Evolutionary conservation across 805 yeast genomes (phyloP), one percentile per base, ranked within the genome.

Genomic region (Metschnikowia rubicola): DNA sequence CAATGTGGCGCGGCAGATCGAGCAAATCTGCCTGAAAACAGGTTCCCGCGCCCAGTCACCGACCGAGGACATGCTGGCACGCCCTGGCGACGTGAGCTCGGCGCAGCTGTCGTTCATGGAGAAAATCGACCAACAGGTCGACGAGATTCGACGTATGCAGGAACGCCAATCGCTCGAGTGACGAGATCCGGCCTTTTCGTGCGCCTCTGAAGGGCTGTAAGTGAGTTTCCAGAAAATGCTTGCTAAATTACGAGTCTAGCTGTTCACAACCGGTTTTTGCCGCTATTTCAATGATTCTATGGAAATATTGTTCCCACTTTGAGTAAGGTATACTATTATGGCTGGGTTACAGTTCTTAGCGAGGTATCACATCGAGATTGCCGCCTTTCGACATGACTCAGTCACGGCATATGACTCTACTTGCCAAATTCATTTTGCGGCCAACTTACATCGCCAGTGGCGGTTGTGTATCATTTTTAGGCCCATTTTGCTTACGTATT

Each of bases 1-100:
- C 37, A 62, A 61, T 37, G 69, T 66, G 21, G 60, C 60, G 41
- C 58, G 54, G 37, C 70, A 67, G 49, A 67, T 66, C 12, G 60
- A 60, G 44, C 46, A 47, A 38, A 46, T 46, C 28, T 50, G 51
- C 43, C 44, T 39, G 37, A 43, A 40, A 21, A 13, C 34, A 21
- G 33, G 43, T 34, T 44, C 50, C 47, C 42, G 33, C 30, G 32
- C 30, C 43, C 39, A 26, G 37, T 51, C 54, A 30, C 51, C 53
- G 10, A 17, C 37, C 4, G 26, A 17, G 17, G 41, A 39, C 10
- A 12, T 34, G n/a, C 3, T 30, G 8, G 46, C 35, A 38, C 34
- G 39, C n/a, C 38, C 28, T 30, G 10, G 37, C 12, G 46, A 51
- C 15, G 53, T 62, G 13, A 62, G 54, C 37, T 50, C 55, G 37